phyloP scores from a whole-genome alignment of 2,329 filamentous ascomycete species.

The Colletotrichum nymphaeae region DNA sequence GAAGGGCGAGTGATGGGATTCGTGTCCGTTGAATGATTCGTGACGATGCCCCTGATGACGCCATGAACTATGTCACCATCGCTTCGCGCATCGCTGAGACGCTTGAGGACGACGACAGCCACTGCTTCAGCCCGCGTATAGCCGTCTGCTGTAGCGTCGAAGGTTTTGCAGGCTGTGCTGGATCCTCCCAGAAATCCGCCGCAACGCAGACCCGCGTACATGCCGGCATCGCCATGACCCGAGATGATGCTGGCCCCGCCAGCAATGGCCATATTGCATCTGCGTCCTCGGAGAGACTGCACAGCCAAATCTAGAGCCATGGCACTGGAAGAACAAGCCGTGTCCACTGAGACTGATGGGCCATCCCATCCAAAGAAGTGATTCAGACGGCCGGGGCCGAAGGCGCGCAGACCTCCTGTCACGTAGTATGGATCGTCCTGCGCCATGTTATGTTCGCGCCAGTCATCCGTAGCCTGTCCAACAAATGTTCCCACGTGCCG shows the following conservation, averaged over 20 bases:
- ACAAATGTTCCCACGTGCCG: neutral
- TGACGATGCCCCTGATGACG: no score
- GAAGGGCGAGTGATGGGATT: no score
- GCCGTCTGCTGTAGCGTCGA: neutral
- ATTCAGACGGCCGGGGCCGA: conserved; percentile 47
- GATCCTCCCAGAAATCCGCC: no score
- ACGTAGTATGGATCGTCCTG: conserved; percentile 50
- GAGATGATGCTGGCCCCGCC: no score
- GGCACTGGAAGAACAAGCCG: conserved; percentile 50
- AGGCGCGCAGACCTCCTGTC: conserved; percentile 48
- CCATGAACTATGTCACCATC: neutral
- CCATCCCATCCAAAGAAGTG: conserved; percentile 53
- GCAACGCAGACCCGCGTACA: no score
- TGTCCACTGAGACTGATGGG: conserved; percentile 50
- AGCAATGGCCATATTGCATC: no score
- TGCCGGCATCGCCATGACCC: no score
- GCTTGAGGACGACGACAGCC: conserved; percentile 8
- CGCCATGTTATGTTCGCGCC: conserved; percentile 49
- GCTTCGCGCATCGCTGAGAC: neutral
- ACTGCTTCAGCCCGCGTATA: neutral
- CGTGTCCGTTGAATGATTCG: no score
- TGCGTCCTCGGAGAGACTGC: no score
- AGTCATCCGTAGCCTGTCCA: conserved; percentile 3
- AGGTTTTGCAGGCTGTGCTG: neutral
- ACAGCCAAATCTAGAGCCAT: conserved; percentile 35